Evolutionary conservation across 2,329 filamentous ascomycete species (phyloP).

Genomic region (Alternaria sp.): DNA sequence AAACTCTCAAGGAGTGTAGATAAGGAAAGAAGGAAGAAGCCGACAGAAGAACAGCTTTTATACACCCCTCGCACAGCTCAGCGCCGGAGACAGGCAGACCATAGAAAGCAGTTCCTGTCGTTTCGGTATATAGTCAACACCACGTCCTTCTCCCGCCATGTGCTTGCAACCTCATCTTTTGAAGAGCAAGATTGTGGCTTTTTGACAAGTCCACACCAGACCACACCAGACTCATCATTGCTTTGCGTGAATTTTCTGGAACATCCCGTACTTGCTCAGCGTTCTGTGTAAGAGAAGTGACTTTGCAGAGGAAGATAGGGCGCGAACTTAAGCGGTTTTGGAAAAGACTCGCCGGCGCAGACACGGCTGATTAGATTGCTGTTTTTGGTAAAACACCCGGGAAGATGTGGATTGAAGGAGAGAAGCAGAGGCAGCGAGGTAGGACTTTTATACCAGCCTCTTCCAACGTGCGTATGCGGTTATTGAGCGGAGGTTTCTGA

Average conservation of each 20-base stretch:
- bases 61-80: not conserved
- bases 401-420: not conserved
- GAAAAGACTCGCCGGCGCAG: not conserved
- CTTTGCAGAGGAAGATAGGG: not conserved
- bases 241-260: too few species aligned
- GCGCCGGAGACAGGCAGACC: too few species aligned
- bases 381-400: not conserved
- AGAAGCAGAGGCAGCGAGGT: not conserved
- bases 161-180: too few species aligned
- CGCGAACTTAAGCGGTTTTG: too few species aligned
- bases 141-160: not conserved
- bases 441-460: fast-evolving
- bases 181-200: too few species aligned
- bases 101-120: not conserved
- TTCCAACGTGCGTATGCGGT: not conserved
- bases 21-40: fast-evolving
- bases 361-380: not conserved
- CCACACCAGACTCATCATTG: too few species aligned
- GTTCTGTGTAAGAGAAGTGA: fast-evolving
- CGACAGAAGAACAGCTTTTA: not conserved
- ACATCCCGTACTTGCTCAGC: not conserved
- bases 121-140: not conserved
- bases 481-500: fast-evolving
- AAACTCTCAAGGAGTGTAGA: not conserved
- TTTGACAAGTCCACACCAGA: too few species aligned